Conservation (phyloP, 352 stramenopile genomes). For the Blastocystis sp. region DNA sequence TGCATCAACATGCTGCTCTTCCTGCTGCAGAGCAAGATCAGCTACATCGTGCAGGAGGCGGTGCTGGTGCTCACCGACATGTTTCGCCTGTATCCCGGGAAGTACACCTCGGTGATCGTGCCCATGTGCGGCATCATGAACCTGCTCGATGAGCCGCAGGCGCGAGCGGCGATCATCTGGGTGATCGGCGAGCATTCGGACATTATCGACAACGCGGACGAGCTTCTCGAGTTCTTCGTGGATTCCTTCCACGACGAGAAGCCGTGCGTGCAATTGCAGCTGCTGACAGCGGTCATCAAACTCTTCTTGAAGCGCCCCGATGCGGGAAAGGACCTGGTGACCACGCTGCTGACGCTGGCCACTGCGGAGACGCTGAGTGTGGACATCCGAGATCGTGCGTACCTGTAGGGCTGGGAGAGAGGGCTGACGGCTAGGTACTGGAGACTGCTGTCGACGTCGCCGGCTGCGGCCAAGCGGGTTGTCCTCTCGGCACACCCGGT, state of each 20-base stretch:
- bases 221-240: slow-evolving; percentile 94
- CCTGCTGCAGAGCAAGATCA: slow-evolving; percentile 97
- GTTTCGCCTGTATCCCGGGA: slow-evolving; percentile 97
- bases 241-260: slow-evolving; percentile 96
- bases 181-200: slow-evolving; percentile 96
- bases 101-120: slow-evolving; percentile 98
- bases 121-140: slow-evolving; percentile 98
- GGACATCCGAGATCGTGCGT: slow-evolving; percentile 92
- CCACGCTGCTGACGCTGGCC: slow-evolving; percentile 90
- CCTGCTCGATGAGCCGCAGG: slow-evolving; percentile 95
- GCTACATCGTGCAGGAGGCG: slow-evolving; percentile 97
- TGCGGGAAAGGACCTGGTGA: slow-evolving; percentile 82
- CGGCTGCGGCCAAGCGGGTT: slow-evolving; percentile 90
- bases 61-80: slow-evolving; percentile 99
- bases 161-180: slow-evolving; percentile 98
- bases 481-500: slow-evolving; percentile 93
- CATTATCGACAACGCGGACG: slow-evolving; percentile 96
- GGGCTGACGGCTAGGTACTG: slow-evolving; percentile 84
- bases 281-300: slow-evolving; percentile 96
- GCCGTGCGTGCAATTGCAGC: slow-evolving; percentile 77
- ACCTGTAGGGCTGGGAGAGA: slow-evolving; percentile 69
- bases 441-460: slow-evolving; percentile 90
- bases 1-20: slow-evolving; percentile 97
- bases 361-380: slow-evolving; percentile 96
- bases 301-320: slow-evolving; percentile 89